Base-by-base conservation (phyloP, 164 flowering plant species). In the Magnolia sinica region DNA sequence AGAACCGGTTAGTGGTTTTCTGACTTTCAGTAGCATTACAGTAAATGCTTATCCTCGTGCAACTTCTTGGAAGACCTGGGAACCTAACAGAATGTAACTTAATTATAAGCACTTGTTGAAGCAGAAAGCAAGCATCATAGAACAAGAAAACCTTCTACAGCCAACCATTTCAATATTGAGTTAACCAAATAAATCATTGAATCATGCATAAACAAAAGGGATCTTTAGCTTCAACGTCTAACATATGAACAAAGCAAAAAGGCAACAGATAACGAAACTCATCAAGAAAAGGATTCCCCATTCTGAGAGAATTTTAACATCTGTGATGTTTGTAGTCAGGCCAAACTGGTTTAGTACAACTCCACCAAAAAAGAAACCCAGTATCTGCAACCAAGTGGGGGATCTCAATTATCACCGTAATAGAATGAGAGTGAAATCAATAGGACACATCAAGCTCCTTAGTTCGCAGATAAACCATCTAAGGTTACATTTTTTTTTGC, bases 251-350 rank as follows among this genome's bases (percentile, higher is more conserved):
- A 8, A 11, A 50, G 49, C 45, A 19, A 20, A 49, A 11, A 27
- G 45, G 50, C 50, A 24, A 22, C 31, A 65, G 29, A 65, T 2
- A 65, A 79, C 50, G 22, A 20, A 58, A 50, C 92, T 92, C 83
- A 96, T 98, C 97, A 96, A 81, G 82, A 96, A 96, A 73, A 96
- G 97, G 74, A 96, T 91, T 14, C 99, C 99, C 99, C 99, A 96
- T 82, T 96, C 98, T 59, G 99, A 96, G 27, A 96, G 89, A 83
- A 92, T 85, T 81, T 96, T 94, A 61, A 96, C 97, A 85, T 96
- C 99, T 58, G 92, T 91, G 74, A 96, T 89, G 84, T 96, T 94
- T 84, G 97, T 87, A 68, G 94, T 91, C 82, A 92, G 77, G 66
- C 98, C 99, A 88, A 94, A 88, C 76, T 96, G 99, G 79, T 94